These are phyloP conservation scores for Paspalum vaginatum DNA, from an alignment of 176 grass and related monocot genomes.

Conservation along the genomic window DNA sequence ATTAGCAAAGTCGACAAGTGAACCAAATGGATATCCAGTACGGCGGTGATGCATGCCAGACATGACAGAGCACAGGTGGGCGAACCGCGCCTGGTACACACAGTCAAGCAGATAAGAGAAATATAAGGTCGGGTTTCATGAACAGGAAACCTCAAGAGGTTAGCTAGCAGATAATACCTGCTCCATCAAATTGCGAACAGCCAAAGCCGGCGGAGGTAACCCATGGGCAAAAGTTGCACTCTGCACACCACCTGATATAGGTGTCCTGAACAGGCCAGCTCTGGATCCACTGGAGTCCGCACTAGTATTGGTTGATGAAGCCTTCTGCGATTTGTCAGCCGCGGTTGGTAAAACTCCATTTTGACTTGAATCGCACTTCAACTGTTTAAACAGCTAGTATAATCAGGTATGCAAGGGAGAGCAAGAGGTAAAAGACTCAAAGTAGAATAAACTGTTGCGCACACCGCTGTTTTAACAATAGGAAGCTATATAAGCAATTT, in stretches of 20 bases:
- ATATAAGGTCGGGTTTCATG: background rate
- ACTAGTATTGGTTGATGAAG: slow-evolving; percentile 4
- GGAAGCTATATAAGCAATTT: background rate
- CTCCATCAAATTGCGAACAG: slow-evolving; percentile 96
- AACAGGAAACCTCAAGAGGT: background rate
- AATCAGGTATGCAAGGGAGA: background rate
- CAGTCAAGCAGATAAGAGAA: background rate
- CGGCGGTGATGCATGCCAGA: slow-evolving; percentile 96
- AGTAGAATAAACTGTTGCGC: background rate
- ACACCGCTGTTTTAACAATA: background rate
- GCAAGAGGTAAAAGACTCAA: background rate
- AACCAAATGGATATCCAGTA: slow-evolving; percentile 96
- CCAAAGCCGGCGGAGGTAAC: slow-evolving; percentile 90
- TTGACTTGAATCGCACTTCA: slow-evolving; percentile 33
- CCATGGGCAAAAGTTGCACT: slow-evolving; percentile 89
- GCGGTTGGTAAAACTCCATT: slow-evolving; percentile 39
- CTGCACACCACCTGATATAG: slow-evolving; percentile 97
- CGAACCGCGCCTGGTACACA: slow-evolving; percentile 75
- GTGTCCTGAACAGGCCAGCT: slow-evolving; percentile 92
- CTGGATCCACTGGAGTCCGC: slow-evolving; percentile 64
- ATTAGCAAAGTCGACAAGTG: slow-evolving; percentile 91
- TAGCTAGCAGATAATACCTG: slow-evolving; percentile 57
- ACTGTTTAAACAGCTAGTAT: slow-evolving; percentile 7
- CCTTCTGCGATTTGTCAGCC: slow-evolving; percentile 29
- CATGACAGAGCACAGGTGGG: slow-evolving; percentile 94